Conservation (phyloP, 2,329 filamentous ascomycete species). For the Ophiobolus disseminans region DNA sequence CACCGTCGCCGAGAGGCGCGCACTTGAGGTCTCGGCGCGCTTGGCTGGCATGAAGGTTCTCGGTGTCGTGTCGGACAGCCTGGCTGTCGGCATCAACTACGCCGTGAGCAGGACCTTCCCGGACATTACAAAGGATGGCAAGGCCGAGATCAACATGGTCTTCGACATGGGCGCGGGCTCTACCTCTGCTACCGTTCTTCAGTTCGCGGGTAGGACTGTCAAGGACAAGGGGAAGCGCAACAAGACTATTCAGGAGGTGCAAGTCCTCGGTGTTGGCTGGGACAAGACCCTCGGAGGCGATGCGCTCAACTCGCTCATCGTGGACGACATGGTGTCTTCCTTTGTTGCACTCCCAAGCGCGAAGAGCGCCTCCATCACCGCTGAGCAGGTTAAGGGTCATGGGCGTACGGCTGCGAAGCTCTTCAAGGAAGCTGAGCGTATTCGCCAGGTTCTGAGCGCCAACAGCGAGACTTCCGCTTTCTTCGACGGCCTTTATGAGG, state of each 20-base stretch:
- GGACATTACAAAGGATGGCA: slow-evolving; percentile 78
- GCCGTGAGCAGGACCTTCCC: slow-evolving; percentile 91
- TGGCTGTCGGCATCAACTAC: slow-evolving; percentile 94
- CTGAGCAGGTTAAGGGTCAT: slow-evolving; percentile 71
- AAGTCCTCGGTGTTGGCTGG: slow-evolving; percentile 85
- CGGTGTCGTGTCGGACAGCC: slow-evolving; percentile 83
- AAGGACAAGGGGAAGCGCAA: slow-evolving; percentile 94
- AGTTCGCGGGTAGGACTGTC: slow-evolving; percentile 85
- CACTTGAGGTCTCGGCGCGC: slow-evolving; percentile 82
- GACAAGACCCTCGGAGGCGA: slow-evolving; percentile 91
- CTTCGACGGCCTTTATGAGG: slow-evolving; percentile 90
- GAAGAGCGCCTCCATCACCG: slow-evolving; percentile 68
- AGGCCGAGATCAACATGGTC: slow-evolving; percentile 89
- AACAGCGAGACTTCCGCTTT: slow-evolving; percentile 81
- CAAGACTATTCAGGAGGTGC: slow-evolving; percentile 96
- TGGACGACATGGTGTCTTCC: slow-evolving; percentile 85
- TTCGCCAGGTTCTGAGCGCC: slow-evolving; percentile 89
- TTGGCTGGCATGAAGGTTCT: slow-evolving; percentile 88
- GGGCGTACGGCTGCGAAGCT: slow-evolving; percentile 88
- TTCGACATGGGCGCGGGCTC: slow-evolving; percentile 99
- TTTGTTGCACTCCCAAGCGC: slow-evolving; percentile 72
- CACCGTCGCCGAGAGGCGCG: slow-evolving; percentile 86
- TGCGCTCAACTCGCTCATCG: slow-evolving; percentile 82
- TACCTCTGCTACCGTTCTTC: slow-evolving; percentile 85
- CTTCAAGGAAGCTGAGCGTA: slow-evolving; percentile 87